Evolutionary conservation across 176 grass and related monocot species (phyloP).

Genomic region (Puya raimondii): DNA sequence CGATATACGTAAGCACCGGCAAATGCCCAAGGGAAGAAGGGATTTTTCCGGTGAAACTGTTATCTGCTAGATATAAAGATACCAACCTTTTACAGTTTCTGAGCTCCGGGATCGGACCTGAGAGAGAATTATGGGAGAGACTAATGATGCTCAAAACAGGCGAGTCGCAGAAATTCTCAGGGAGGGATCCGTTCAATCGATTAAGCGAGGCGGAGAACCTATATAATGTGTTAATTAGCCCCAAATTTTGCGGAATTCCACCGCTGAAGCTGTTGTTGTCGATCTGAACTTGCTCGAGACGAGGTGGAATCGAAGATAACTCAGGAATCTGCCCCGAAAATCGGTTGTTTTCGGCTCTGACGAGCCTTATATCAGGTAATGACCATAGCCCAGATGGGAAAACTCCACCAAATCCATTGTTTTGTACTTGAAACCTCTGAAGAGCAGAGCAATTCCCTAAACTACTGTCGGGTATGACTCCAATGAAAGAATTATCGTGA

Average conservation of each 20-base stretch:
- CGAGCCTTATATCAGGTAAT: constrained; percentile 45
- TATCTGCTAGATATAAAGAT: constrained; percentile 50
- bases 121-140: constrained; percentile 58
- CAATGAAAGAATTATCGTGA: constrained; percentile 24
- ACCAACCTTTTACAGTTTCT: constrained; percentile 56
- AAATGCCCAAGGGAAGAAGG: constrained; percentile 44
- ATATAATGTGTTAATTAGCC: constrained; percentile 53
- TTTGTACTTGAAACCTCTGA: constrained; percentile 58
- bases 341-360: constrained; percentile 47
- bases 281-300: constrained; percentile 63
- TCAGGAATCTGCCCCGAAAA: constrained; percentile 46
- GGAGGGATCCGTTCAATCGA: constrained; percentile 41
- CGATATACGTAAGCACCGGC: constrained; percentile 75
- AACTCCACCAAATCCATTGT: constrained; percentile 48
- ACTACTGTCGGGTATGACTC: constrained; percentile 4
- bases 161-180: constrained; percentile 52
- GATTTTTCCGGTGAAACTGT: constrained; percentile 50
- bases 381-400: constrained; percentile 57
- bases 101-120: constrained; percentile 39
- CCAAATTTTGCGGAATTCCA: constrained; percentile 36
- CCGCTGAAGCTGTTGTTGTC: constrained; percentile 71
- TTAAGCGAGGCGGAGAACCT: constrained; percentile 64
- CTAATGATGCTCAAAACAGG: constrained; percentile 64
- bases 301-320: constrained; percentile 23
- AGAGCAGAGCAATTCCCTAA: constrained; percentile 35